Evolutionary conservation across 257 asterid genomes (phyloP).

Genomic region (Leptodermis oblonga): DNA sequence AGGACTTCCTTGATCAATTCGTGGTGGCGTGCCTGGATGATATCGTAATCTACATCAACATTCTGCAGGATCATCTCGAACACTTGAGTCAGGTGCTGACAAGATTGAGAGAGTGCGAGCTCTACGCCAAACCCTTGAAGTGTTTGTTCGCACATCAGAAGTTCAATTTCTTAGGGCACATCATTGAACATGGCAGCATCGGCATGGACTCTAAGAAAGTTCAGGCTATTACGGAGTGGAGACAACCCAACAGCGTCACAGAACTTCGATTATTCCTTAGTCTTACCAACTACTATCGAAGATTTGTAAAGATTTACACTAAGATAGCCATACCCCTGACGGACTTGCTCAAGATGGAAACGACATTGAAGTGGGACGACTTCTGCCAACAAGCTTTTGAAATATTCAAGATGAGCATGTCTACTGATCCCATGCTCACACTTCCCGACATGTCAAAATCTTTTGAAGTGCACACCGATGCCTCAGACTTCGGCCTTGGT

Average conservation of each 20-base stretch:
- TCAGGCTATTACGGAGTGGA: too few species aligned
- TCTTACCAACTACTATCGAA: too few species aligned
- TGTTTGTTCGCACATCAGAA: neutral
- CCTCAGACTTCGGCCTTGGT: neutral
- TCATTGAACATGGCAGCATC: neutral
- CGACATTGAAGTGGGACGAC: too few species aligned
- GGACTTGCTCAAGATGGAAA: too few species aligned
- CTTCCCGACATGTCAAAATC: neutral
- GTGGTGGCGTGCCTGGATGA: neutral
- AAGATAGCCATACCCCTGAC: neutral
- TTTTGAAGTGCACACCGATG: neutral
- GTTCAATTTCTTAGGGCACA: neutral
- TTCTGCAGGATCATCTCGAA: neutral
- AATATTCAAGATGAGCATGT: neutral
- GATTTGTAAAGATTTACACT: too few species aligned
- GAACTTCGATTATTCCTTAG: too few species aligned
- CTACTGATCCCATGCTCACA: neutral
- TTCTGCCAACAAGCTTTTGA: too few species aligned
- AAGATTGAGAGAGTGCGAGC: neutral
- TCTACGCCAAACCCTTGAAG: neutral
- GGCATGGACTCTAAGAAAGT: neutral
- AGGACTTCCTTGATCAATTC: too few species aligned
- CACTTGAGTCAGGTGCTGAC: neutral
- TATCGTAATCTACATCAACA: neutral
- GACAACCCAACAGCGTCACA: too few species aligned